These are phyloP conservation scores for Fusarium penzigii DNA, from an alignment of 2,329 filamentous ascomycete species.

Conservation along the genomic window DNA sequence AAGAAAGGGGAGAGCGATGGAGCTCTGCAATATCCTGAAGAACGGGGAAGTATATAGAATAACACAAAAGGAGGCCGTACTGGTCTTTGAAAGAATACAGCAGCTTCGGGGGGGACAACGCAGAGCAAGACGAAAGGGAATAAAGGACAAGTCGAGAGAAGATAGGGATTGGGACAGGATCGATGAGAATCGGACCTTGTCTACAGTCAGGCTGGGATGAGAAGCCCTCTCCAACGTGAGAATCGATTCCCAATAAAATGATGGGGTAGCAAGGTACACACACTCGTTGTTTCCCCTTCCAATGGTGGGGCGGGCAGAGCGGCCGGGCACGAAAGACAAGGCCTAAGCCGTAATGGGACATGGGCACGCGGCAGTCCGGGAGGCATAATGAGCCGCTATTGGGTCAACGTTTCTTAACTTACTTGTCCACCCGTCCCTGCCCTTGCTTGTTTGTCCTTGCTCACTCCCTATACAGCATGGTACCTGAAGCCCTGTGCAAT, in stretches of 20 bases:
- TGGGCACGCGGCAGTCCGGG: slow-evolving; percentile 23
- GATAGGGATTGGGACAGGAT: background rate
- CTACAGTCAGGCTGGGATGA: background rate
- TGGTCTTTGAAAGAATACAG: background rate
- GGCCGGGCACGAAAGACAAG: slow-evolving; percentile 3
- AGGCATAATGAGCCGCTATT: slow-evolving; percentile 17
- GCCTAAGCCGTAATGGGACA: slow-evolving; percentile 9
- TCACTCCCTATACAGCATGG: slow-evolving; percentile 7
- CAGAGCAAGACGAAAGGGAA: background rate
- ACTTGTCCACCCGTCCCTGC: background rate
- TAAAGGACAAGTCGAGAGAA: background rate
- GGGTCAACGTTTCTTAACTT: slow-evolving; percentile 3
- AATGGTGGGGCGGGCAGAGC: background rate
- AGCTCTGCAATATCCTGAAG: background rate
- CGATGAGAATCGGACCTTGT: background rate
- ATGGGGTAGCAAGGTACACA: background rate
- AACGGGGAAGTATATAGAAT: background rate
- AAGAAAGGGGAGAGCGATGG: background rate
- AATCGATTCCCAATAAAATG: background rate
- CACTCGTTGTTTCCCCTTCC: background rate
- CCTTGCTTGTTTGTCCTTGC: background rate
- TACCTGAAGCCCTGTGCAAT: slow-evolving; percentile 27
- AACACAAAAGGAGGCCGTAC: background rate
- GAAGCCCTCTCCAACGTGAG: background rate
- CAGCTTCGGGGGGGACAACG: background rate